Evolutionary conservation across 2,329 filamentous ascomycete genomes (phyloP), one percentile per base, ranked within the genome.

Genomic region (Sarocladiaceae sp.): DNA sequence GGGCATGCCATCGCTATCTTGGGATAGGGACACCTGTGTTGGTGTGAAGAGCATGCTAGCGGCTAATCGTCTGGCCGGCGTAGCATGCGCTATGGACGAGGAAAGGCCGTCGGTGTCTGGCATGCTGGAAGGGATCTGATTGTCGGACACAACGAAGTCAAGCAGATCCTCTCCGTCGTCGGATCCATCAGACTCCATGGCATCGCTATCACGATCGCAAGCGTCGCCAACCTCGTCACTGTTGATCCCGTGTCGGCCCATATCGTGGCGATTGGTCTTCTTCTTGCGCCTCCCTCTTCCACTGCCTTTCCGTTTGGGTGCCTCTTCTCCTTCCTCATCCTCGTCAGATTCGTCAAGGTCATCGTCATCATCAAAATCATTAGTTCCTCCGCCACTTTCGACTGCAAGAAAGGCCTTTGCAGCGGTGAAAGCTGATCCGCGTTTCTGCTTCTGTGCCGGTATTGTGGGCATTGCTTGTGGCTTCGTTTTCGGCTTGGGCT

Each of bases 121-220:
- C 51, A 60, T 59, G 50, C 67, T 68, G 2, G 66, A 69, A 0
- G 56, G 55, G 4, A 60, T 48, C 27, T 58, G 55, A 47, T 80
- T 60, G 59, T 80, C 60, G 50, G 66, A 58, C 55, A 82, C 67
- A 54, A 86, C 56, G 61, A 86, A 74, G 63, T 79, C 65, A 52
- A 76, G 46, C 12, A 79, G 57, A 50, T 78, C 74, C 34, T 60
- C 65, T 11, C 69, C 71, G 47, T 66, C 63, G 46, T 76, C 73
- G 0, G 69, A 73, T 12, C 66, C 42, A 24, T 35, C 42, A 9
- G 31, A 34, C 6, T 44, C 42, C 42, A 44, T 15, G 12, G 42
- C 23, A 19, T 44, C 42, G 15, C 42, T 37, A 12, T 44, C 42
- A 15, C 42, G 31, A 35, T 44, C 42, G 51, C 73, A 75, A 47